These are phyloP conservation scores for Akanthomyces uredinophilus DNA, from an alignment of 2,329 filamentous ascomycete genomes.

Conservation along the genomic window DNA sequence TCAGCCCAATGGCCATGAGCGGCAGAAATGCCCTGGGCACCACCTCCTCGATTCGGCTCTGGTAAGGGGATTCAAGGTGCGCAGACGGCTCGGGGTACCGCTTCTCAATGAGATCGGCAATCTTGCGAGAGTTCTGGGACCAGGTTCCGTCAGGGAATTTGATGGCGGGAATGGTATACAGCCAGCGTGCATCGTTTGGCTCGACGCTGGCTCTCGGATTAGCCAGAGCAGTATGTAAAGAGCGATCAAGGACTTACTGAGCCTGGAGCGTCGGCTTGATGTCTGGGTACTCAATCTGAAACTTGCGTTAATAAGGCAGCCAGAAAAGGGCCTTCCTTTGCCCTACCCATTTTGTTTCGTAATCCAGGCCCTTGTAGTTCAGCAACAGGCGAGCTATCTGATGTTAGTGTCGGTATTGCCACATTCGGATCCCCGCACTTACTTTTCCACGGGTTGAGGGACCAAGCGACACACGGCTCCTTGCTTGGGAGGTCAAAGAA, in stretches of 20 bases:
- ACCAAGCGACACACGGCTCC: conserved; percentile 48
- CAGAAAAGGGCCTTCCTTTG: neutral
- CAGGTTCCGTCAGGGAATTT: conserved; percentile 51
- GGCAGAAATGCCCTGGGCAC: conserved; percentile 32
- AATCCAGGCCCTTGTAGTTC: conserved; percentile 64
- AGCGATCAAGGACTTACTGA: conserved; percentile 36
- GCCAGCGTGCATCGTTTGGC: neutral
- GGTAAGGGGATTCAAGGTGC: conserved; percentile 49
- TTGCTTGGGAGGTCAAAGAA: conserved; percentile 60
- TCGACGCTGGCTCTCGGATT: neutral
- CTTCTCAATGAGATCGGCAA: conserved; percentile 55
- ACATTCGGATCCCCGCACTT: conserved; percentile 16
- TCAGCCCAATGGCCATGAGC: conserved; percentile 39
- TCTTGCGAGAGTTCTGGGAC: conserved; percentile 59
- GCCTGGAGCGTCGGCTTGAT: conserved; percentile 51
- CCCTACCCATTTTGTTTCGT: conserved; percentile 59
- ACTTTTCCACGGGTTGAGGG: conserved; percentile 69
- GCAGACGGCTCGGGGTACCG: conserved; percentile 53
- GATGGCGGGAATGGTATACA: conserved; percentile 54
- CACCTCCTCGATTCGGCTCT: conserved; percentile 38
- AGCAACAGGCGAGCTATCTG: conserved; percentile 56
- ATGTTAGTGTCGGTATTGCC: conserved; percentile 4
- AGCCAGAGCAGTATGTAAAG: neutral
- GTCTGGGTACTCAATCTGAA: conserved; percentile 58
- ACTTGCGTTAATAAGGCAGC: neutral